Evolutionary conservation across 257 asterid genomes (phyloP), one percentile per base, ranked within the genome.

Genomic region (Oldenlandia corymbosa): DNA sequence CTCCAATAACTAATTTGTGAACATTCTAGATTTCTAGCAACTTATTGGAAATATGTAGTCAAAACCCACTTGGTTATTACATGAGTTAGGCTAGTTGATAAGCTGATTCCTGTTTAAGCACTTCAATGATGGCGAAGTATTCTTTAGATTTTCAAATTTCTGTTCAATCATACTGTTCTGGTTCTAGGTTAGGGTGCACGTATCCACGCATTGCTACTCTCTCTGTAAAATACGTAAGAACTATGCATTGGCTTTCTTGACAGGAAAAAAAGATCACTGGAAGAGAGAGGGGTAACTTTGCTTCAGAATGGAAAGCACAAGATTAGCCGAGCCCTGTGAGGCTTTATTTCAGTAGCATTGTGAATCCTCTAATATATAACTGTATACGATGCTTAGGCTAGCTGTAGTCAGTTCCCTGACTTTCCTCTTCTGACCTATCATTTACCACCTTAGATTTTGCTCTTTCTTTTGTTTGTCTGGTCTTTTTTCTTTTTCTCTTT

Each of bases 251-350:
- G 31, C 30, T 17, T 1, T 18, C 28, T 5, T 18, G 23, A 14
- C 47, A 65, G 53, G 52, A 57, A 23, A 57, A 56, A 23, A 18
- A 32, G 31, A 4, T 26, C 24, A 41, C 69, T 27, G 23, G 51
- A 31, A 52, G 39, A n/a, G 51, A 16, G 17, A 42, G 18, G 41
- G 26, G 0, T 27, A 43, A 60, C 12, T 16, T 60, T 42, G 52
- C n/a, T 14, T 45, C 50, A 13, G 50, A 45, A 45, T 45, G 50
- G 18, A 45, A 45, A 14, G 21, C 21, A 45, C 20, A 45, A 45
- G 7, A 45, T 45, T 45, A 45, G 50, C 21, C 50, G 16, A 56
- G 17, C 61, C 31, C 18, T 2, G 30, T 31, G 61, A 31, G 27
- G 43, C n/a, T n/a, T n/a, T n/a, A n/a, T n/a, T n/a, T n/a, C n/a